phyloP scores from a whole-genome alignment of 1,284 basidiomycete genomes.

The Tilletia indica region DNA sequence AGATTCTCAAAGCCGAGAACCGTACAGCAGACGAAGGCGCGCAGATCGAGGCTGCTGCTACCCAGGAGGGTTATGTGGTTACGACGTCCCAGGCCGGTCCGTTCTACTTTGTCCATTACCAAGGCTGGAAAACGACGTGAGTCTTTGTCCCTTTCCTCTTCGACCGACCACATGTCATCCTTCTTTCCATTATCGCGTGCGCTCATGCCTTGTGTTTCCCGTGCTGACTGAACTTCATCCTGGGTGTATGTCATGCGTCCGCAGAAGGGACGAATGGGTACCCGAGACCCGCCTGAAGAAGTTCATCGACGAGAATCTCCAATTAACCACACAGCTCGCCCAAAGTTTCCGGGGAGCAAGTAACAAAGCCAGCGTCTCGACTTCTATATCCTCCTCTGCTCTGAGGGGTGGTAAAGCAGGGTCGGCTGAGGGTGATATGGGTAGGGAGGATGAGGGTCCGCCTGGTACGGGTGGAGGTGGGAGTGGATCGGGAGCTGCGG shows the following conservation, averaged over 20 bases:
- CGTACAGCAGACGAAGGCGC: constrained; percentile 54
- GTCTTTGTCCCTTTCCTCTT: constrained; percentile 54
- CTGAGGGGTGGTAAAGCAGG: neutral
- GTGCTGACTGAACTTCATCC: neutral
- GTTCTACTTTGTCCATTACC: constrained; percentile 96
- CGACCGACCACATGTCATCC: neutral
- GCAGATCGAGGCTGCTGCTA: constrained; percentile 10
- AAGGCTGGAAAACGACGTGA: constrained; percentile 97
- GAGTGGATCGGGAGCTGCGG: constrained; percentile 39
- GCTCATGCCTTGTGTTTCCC: neutral
- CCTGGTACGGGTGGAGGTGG: constrained; percentile 24
- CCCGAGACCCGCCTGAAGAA: constrained; percentile 79
- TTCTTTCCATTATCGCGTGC: neutral
- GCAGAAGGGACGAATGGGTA: constrained; percentile 98
- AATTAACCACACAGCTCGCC: constrained; percentile 65
- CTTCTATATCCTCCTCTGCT: no score
- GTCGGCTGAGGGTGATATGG: neutral
- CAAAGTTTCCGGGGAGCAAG: neutral
- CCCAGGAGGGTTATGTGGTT: constrained; percentile 66
- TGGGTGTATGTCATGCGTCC: neutral
- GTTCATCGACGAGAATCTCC: constrained; percentile 77
- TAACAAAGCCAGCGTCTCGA: constrained; percentile 28
- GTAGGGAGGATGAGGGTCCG: constrained; percentile 54
- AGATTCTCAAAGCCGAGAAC: constrained; percentile 75
- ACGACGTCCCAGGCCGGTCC: constrained; percentile 67